phyloP scores from a whole-genome alignment of 169 alveolate genomes.

The Plasmodium inui region DNA sequence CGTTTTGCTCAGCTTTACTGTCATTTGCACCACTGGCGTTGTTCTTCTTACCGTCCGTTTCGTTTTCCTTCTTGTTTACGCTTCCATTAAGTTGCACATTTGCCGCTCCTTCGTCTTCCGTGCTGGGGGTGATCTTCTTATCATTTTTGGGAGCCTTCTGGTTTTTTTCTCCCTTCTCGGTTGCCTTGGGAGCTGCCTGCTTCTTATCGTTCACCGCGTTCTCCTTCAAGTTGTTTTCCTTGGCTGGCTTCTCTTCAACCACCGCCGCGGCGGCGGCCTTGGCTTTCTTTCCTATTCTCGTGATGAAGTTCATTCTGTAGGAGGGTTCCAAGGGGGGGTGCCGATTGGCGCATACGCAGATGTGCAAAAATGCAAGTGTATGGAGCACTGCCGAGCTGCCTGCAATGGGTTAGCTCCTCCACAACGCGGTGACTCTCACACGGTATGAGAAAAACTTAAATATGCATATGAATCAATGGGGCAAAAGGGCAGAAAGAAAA shows the following conservation, averaged over 20 bases:
- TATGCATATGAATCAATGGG: neutral
- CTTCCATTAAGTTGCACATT: slow-evolving; percentile 30
- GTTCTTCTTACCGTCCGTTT: slow-evolving; percentile 13
- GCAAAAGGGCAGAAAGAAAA: neutral
- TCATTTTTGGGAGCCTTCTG: neutral
- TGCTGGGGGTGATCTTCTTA: neutral
- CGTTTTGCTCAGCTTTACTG: neutral
- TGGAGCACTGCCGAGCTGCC: neutral
- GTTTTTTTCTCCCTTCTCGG: slow-evolving; percentile 3
- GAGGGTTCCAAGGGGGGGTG: neutral
- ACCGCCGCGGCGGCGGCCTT: slow-evolving; percentile 11
- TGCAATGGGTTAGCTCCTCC: neutral
- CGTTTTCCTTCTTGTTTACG: slow-evolving; percentile 22
- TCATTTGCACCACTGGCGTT: neutral
- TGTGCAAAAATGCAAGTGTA: neutral
- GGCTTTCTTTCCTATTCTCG: slow-evolving; percentile 69
- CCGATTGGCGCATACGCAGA: neutral
- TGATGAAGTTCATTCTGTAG: slow-evolving; percentile 47
- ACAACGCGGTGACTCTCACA: neutral
- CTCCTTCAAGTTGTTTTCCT: slow-evolving; percentile 5
- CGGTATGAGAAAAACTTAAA: neutral
- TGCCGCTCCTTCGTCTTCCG: neutral
- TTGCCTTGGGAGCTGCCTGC: slow-evolving; percentile 8
- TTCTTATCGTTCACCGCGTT: slow-evolving; percentile 12
- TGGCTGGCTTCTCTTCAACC: neutral